Evolutionary conservation across 495 filamentous ascomycete species (phyloP), one percentile per base, ranked within the genome.

Genomic region (Chaetomium cochliodes): DNA sequence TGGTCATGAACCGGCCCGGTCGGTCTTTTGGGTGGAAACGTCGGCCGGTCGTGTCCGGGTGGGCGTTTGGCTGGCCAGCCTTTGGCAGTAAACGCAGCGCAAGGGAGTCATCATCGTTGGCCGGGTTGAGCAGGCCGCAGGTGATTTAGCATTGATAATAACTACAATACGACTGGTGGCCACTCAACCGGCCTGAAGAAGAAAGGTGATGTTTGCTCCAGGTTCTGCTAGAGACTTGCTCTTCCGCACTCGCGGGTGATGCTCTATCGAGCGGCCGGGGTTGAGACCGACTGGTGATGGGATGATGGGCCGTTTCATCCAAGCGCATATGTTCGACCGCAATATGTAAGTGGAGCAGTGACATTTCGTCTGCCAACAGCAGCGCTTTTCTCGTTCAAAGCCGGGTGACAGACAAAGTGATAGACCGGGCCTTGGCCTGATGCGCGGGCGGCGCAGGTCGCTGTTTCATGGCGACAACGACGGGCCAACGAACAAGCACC

Each of bases 401-500:
- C 33, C 33, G 6, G 26, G 1, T 18, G 39, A 23, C 26, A 25
- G 47, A 51, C 2, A 41, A 15, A 15, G 58, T 25, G 46, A 60
- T 25, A 13, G 58, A 26, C 26, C 46, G 5, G 58, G 47, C 46
- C 58, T 22, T 37, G 30, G 5, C 58, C 47, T n/a, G 39, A 41
- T 52, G 44, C 39, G 47, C 58, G 46, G 58, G 58, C 58, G 58
- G 58, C 58, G 11, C 58, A 20, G 58, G 28, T 41, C 2, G 58
- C 22, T 58, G 57, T 59, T 59, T 52, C 58, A 41, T 6, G 44
- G 52, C 22, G 52, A 33, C 56, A 46, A 15, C n/a, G 37, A 2
- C n/a, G 22, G 50, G 50, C 50, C 50, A 53, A 53, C 50, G 18
- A 50, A 2, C 46, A 11, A 18, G 2, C 46, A 20, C 46, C 18